Evolutionary conservation across 352 stramenopile species (phyloP).

Genomic region (Hyaloperonospora brassicae): DNA sequence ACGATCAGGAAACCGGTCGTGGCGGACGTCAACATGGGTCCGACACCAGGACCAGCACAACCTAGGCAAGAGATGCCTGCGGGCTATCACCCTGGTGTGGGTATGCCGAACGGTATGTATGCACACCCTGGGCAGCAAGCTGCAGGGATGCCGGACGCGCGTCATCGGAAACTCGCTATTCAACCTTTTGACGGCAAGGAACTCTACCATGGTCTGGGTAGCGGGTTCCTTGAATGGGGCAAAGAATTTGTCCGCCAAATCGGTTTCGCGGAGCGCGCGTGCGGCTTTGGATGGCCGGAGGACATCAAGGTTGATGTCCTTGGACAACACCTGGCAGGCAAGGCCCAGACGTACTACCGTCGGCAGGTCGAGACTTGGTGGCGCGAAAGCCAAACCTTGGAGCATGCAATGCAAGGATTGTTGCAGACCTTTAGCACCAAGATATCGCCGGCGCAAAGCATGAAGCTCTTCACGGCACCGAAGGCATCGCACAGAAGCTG

Average conservation of each 20-base stretch:
- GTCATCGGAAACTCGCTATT: neutral
- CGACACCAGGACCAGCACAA: neutral
- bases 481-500: no score
- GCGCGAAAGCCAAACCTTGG: neutral
- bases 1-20: neutral
- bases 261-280: neutral
- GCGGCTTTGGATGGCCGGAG: neutral
- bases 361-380: constrained; percentile 1
- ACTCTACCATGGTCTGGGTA: no score
- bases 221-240: neutral
- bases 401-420: no score
- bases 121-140: neutral
- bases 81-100: no score
- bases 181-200: no score
- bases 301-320: constrained; percentile 1
- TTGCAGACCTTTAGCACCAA: no score
- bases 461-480: no score
- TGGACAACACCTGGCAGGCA: neutral
- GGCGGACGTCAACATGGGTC: neutral
- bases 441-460: no score
- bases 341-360: neutral
- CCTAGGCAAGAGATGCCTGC: no score
- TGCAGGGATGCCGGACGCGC: neutral
- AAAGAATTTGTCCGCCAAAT: neutral
- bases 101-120: neutral